A percentile compares a stretch with the other conserved stretches of the same genome.
Conservation (phyloP, 805 yeast species). For the Yamadazyma paraphyllophila region DNA sequence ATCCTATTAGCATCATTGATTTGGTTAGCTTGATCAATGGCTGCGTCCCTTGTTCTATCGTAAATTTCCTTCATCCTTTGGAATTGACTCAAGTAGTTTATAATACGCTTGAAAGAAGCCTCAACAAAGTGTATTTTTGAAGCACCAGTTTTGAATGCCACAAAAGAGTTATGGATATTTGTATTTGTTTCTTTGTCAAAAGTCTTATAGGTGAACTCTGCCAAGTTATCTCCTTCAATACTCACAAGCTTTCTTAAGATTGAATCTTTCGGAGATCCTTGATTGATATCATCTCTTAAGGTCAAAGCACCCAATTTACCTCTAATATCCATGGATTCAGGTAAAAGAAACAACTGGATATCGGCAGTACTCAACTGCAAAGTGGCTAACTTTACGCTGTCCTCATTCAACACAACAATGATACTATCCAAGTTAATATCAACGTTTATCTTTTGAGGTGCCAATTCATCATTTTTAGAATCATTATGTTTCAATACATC, state of each 20-base stretch:
- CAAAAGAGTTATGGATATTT: slow-evolving; percentile 50
- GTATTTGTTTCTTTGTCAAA: slow-evolving; percentile 53
- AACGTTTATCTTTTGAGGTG: slow-evolving; percentile 76
- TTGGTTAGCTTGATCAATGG: slow-evolving; percentile 75
- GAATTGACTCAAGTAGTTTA: slow-evolving; percentile 68
- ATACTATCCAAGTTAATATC: slow-evolving; percentile 69
- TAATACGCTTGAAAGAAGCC: slow-evolving; percentile 67
- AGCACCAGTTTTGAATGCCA: slow-evolving; percentile 73
- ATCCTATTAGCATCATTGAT: slow-evolving; percentile 58
- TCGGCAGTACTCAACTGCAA: slow-evolving; percentile 71
- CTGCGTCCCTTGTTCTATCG: slow-evolving; percentile 85
- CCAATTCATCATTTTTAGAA: slow-evolving; percentile 50
- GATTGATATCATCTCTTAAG: slow-evolving; percentile 71
- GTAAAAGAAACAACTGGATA: slow-evolving; percentile 61
- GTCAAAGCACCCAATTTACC: slow-evolving; percentile 78
- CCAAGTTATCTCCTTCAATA: slow-evolving; percentile 78
- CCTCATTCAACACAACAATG: slow-evolving; percentile 75
- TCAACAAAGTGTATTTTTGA: slow-evolving; percentile 77
- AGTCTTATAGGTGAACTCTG: slow-evolving; percentile 82
- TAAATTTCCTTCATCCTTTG: slow-evolving; percentile 84
- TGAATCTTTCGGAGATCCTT: slow-evolving; percentile 58
- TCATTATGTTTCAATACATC: slow-evolving; percentile 69
- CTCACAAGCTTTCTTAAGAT: slow-evolving; percentile 62
- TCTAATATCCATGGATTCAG: slow-evolving; percentile 71
- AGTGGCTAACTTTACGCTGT: slow-evolving; percentile 78